Evolutionary conservation across 768 basidiomycete genomes (phyloP).

Genomic region (Phanerochaete sordida): DNA sequence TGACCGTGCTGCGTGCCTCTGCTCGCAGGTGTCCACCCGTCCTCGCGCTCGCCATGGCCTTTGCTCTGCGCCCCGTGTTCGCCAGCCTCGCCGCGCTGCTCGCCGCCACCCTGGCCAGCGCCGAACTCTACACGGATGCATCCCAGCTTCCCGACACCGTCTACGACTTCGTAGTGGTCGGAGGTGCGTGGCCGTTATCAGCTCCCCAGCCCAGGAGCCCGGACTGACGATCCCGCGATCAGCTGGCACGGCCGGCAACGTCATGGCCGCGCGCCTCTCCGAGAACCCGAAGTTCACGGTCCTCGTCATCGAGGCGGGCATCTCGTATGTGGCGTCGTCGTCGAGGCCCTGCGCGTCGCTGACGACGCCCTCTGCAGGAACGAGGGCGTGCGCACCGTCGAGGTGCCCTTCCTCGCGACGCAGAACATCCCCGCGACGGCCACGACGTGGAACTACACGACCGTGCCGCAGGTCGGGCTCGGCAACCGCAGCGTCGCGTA

Average conservation of each 20-base stretch:
- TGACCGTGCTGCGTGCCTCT: neutral
- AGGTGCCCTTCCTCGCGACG: constrained; percentile 16
- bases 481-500: constrained; percentile 17
- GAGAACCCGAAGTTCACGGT: constrained; percentile 8
- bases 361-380: constrained; percentile 5
- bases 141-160: neutral
- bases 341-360: neutral
- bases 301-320: constrained; percentile 14
- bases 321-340: neutral
- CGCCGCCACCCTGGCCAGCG: neutral
- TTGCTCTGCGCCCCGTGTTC: neutral
- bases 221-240: neutral
- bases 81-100: neutral
- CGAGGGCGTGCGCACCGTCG: constrained; percentile 10
- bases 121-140: neutral
- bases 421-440: constrained; percentile 14
- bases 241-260: constrained; percentile 15
- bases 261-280: constrained; percentile 10
- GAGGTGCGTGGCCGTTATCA: constrained; percentile 3
- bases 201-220: neutral
- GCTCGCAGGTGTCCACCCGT: neutral
- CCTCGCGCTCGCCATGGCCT: neutral
- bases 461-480: constrained; percentile 19
- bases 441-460: constrained; percentile 27
- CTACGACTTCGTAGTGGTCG: constrained; percentile 11